Base-by-base conservation (phyloP, 495 filamentous ascomycete genomes). In the Delitschia confertaspora region DNA sequence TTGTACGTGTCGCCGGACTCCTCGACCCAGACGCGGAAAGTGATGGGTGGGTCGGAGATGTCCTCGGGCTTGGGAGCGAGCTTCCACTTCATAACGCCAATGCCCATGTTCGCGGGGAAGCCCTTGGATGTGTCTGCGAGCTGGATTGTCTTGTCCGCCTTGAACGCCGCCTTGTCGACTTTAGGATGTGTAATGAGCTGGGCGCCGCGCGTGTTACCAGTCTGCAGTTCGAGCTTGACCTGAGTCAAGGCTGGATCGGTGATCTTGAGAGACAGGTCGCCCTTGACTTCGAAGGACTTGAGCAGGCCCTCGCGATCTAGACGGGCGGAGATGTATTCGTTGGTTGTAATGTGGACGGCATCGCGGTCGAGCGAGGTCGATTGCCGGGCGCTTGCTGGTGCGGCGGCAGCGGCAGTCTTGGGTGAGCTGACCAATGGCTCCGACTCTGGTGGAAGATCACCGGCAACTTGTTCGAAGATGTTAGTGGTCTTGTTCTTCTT, bases 401-500 rank as follows among this genome's bases (percentile, higher is more conserved):
- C 58, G 26, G 68, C 63, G 5, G 54, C 20, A 6, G 49, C 36
- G n/a, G 47, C 63, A 22, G 80, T 65, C 22, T 80, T 75, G 27
- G 79, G 73, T 10, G 70, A 64, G n/a, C 78, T 68, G 7, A 89
- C 80, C 13, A 95, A 68, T 8, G 89, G 88, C 58, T 83, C 81
- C 3, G 71, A 74, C 55, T 88, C 84, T 23, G 82, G 74, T 8
- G 86, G 88, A 37, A 95, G 63, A 46, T 95, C 88, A 35, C 82
- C 82, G 52, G 84, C 78, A n/a, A 98, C 86, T 51, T 82, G 82
- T 62, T 96, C 89, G 57, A 93, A 96, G 72, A 95, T 94, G 65
- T 91, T 85, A 10, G 85, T 91, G 21, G 83, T 84, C 70, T 94
- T 94, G 24, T 85, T 93, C 66, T 96, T 96, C 72, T 94, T 95